A percentile compares a stretch with the other conserved stretches of the same genome.
Conservation (phyloP, 225 moss, liverwort and hornwort genomes). For the Physcomitrellopsis africana region DNA sequence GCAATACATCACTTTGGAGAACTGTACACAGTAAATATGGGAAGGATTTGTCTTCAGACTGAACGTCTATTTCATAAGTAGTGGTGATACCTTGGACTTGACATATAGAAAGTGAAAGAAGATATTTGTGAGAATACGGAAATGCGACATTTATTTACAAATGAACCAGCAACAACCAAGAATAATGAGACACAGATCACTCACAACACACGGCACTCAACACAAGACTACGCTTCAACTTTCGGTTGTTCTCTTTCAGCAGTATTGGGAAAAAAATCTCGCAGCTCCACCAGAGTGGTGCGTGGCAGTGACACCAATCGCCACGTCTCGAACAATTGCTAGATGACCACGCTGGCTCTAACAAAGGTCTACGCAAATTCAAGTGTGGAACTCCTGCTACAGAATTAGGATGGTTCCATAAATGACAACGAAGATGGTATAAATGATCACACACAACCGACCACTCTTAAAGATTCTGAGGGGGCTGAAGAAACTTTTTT, state of each 20-base stretch:
- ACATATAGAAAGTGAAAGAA: not conserved
- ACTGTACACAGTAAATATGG: not conserved
- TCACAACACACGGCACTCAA: too few relatives aligned
- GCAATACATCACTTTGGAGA: not conserved
- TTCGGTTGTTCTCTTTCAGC: slow-evolving; percentile 20
- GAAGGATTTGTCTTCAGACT: not conserved
- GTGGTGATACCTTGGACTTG: not conserved
- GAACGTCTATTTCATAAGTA: not conserved
- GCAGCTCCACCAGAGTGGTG: not conserved
- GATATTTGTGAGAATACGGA: not conserved
- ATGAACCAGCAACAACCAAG: not conserved
- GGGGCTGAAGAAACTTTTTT: too few relatives aligned
- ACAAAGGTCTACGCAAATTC: not conserved
- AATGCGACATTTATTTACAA: not conserved
- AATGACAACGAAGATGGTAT: too few relatives aligned
- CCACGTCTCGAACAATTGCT: slow-evolving; percentile 7
- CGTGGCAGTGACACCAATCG: slow-evolving; percentile 6
- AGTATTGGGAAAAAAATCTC: not conserved
- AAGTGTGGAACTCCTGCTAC: not conserved
- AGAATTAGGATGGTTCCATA: not conserved
- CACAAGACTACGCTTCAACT: not conserved
- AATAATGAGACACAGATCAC: not conserved
- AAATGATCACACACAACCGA: too few relatives aligned
- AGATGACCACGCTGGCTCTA: not conserved
- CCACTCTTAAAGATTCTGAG: too few relatives aligned